Evolutionary conservation across 2,329 filamentous ascomycete genomes (phyloP).

Genomic region (Epichloe gansuensis): DNA sequence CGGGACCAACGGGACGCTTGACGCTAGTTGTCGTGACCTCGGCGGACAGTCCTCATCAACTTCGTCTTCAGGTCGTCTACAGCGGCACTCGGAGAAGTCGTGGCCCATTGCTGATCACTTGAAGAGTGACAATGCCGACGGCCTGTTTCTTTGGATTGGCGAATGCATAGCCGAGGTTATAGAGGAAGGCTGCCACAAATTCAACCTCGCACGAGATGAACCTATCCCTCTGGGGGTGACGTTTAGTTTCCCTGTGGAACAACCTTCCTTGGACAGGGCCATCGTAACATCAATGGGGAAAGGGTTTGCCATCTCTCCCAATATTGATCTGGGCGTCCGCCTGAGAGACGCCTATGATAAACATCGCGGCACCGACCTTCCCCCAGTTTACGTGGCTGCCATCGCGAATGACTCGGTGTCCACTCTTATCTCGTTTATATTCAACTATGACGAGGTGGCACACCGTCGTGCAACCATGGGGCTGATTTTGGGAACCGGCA

Average conservation of each 20-base stretch:
- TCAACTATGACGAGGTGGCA: conserved; percentile 48
- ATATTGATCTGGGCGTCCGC: conserved; percentile 47
- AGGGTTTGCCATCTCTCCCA: conserved; percentile 49
- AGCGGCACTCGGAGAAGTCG: conserved; percentile 50
- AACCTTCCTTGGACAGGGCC: conserved; percentile 48
- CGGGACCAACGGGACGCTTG: conserved; percentile 1
- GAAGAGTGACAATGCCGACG: conserved; percentile 61
- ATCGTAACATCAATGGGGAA: conserved; percentile 58
- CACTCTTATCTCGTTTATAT: conserved; percentile 65
- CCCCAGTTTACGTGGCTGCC: conserved; percentile 59
- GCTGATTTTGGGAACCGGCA: conserved; percentile 69
- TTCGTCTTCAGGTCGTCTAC: conserved; percentile 26
- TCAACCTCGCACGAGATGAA: conserved; percentile 28
- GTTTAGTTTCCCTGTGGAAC: conserved; percentile 59
- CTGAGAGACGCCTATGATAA: conserved; percentile 46
- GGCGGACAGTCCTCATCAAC: neutral
- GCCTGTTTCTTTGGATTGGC: conserved; percentile 72
- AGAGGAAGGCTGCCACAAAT: conserved; percentile 35
- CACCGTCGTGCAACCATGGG: conserved; percentile 62
- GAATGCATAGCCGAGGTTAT: conserved; percentile 64
- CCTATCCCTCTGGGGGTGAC: conserved; percentile 53
- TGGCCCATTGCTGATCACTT: conserved; percentile 65
- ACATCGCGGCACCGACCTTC: conserved; percentile 36
- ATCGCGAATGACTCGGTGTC: conserved; percentile 76
- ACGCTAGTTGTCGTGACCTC: conserved; percentile 5